Evolutionary conservation across 495 filamentous ascomycete species (phyloP), one percentile per base, ranked within the genome.

Genomic region (Aspergillus mulundensis): DNA sequence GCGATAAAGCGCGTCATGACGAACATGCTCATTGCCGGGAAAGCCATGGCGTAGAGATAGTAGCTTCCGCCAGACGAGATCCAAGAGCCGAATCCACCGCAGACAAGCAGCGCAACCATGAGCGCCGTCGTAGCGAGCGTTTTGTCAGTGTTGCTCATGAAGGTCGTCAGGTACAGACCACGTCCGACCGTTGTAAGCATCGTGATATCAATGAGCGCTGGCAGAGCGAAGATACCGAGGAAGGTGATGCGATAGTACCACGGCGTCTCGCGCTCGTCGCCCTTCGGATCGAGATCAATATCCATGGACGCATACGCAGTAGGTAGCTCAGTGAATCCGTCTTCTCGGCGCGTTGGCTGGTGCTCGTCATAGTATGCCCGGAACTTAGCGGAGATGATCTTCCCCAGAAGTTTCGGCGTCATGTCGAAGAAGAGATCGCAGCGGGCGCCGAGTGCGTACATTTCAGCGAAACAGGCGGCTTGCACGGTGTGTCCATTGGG

Each of bases 21-120:
- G 21, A 60, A 60, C 58, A 60, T 60, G 24, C 58, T 52, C 58
- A 60, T 60, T 0, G 58, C 58, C 0, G 58, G 58, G 36, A 60
- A 60, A 0, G 53, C 58, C 58, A 60, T 60, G 8, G 58, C 58
- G 41, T 60, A 60, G n/a, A 60, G 53, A 16, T 60, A 60, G 19
- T 60, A 60, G 18, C 40, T 60, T 3, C 58, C 58, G 0, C 58
- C 58, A 0, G 58, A 60, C 34, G 48, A 56, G 49, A 60, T 60
- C 58, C 58, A 60, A 12, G 48, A 49, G 18, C 58, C 58, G 14
- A 60, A 60, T 11, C 58, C 58, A 49, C 58, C 58, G 39, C 58
- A 60, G 12, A 60, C 58, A 5, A 60, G 42, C 8, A 60, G 58
- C 5, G 58, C 58, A 5, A 47, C 39, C 58, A 60, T 60, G 24